These are phyloP conservation scores for Apiotrichum gamsii DNA, from an alignment of 1,284 basidiomycete species.

Conservation along the genomic window DNA sequence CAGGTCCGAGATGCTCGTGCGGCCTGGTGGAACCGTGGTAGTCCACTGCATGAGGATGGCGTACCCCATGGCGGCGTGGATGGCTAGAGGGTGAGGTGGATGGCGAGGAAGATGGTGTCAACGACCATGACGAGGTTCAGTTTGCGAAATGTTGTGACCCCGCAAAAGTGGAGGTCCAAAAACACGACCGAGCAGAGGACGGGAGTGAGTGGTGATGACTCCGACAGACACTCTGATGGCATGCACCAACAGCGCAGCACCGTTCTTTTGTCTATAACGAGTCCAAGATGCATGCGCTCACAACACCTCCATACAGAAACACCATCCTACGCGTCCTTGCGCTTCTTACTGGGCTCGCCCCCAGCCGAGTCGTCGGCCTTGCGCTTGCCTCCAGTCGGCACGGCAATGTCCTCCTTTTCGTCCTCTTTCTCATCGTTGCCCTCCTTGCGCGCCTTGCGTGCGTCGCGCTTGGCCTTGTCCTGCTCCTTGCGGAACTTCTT, in stretches of 20 bases:
- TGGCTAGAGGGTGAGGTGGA: background rate
- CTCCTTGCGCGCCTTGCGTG: slow-evolving; percentile 36
- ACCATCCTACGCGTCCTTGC: slow-evolving; percentile 17
- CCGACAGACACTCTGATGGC: too few species aligned
- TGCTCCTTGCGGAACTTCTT: slow-evolving; percentile 42
- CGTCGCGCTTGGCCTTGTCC: slow-evolving; percentile 36
- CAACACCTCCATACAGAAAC: background rate
- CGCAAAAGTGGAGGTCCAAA: background rate
- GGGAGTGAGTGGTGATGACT: too few species aligned
- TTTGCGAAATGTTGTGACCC: too few species aligned
- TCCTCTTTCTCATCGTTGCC: slow-evolving; percentile 13
- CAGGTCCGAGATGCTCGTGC: slow-evolving; percentile 30
- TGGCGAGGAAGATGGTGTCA: background rate
- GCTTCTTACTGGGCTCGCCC: slow-evolving; percentile 23
- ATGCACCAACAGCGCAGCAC: background rate
- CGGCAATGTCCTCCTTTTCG: slow-evolving; percentile 13
- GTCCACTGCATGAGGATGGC: slow-evolving; percentile 41
- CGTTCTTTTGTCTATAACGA: too few species aligned
- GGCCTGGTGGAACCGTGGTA: slow-evolving; percentile 12
- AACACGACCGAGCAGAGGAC: too few species aligned
- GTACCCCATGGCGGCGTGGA: slow-evolving; percentile 26
- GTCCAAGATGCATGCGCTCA: background rate
- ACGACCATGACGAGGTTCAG: too few species aligned
- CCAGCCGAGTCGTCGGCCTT: slow-evolving; percentile 41
- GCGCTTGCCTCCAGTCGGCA: slow-evolving; percentile 21